Base-by-base conservation (phyloP, 2,329 filamentous ascomycete genomes). In the Botrytis hyacinthi region DNA sequence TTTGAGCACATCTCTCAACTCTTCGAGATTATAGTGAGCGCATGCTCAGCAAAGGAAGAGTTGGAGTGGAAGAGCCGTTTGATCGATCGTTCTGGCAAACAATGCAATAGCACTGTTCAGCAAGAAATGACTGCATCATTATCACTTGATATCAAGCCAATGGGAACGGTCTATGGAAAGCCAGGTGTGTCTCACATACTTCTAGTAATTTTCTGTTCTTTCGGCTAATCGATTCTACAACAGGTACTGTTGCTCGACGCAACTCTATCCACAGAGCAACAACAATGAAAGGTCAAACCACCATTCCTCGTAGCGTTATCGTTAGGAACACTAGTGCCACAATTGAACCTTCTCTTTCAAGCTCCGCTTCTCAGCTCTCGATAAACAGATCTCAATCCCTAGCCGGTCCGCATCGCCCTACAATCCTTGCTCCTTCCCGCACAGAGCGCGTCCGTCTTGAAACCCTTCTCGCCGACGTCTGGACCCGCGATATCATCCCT, bases 11-110 rank as follows among this genome's bases (percentile, higher is more conserved):
- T 92, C 73, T 88, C 92, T 76, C 90, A 92, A 74, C 85, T 95
- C 71, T 95, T 93, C 80, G 95, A 98, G 82, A 83, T 97, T 26
- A 90, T 98, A 59, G 86, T 97, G 83, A 97, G 92, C 76, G 95
- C 94, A 51, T 97, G 94, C 78, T 95, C 92, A 1, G 85, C 89
- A 0, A 89, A 87, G 59, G 95, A 99, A 81, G 93, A 96, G 78
- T 84, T 88, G 63, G 89, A 91, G 78, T 99, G 96, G 95, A 90
- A 91, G 75, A 86, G 84, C 26, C 88, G 91, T n/a, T 84, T 97
- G 35, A 82, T 85, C 44, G 85, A 85, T 75, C 84, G 86, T 51
- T 82, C 85, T 77, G 83, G 82, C 32, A 85, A 85, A 75, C 86
- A 88, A 69, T 83, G 85, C 26, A 83, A 85, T 32, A 86, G 84